Conservation (phyloP, 495 filamentous ascomycete genomes). For the Penicillium crystallinum region DNA sequence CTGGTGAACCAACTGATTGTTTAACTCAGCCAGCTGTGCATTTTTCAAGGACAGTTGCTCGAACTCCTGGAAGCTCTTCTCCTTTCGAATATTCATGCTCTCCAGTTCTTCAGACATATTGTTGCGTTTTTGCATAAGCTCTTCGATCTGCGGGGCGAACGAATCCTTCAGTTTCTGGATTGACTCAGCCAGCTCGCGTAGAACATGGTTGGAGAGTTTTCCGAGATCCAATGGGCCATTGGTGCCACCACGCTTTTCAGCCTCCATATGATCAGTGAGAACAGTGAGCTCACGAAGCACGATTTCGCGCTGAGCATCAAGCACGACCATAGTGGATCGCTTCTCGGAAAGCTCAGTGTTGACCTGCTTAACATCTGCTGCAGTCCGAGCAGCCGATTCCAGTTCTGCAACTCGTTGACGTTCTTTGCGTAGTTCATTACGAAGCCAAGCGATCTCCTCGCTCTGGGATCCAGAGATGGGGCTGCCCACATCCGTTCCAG, state of each 20-base stretch:
- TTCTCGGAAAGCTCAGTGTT: slow-evolving; percentile 88
- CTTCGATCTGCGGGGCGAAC: slow-evolving; percentile 72
- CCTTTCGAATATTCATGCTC: slow-evolving; percentile 72
- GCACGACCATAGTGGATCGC: slow-evolving; percentile 89
- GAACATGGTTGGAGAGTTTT: slow-evolving; percentile 75
- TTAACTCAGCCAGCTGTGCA: slow-evolving; percentile 84
- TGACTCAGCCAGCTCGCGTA: slow-evolving; percentile 83
- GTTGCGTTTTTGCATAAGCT: slow-evolving; percentile 76
- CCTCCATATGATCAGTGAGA: slow-evolving; percentile 69
- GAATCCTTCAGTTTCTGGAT: slow-evolving; percentile 80
- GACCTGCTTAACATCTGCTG: slow-evolving; percentile 75
- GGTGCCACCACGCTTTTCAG: slow-evolving; percentile 54
- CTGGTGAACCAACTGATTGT: slow-evolving; percentile 89
- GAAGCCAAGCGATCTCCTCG: slow-evolving; percentile 71
- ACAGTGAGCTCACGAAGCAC: slow-evolving; percentile 88
- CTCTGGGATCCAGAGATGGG: slow-evolving; percentile 59
- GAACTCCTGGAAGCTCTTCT: slow-evolving; percentile 90
- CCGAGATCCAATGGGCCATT: slow-evolving; percentile 65
- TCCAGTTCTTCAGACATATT: slow-evolving; percentile 76
- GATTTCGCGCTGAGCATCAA: slow-evolving; percentile 92
- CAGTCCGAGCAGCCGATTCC: slow-evolving; percentile 63
- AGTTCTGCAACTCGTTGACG: slow-evolving; percentile 78
- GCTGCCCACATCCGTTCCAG: slow-evolving; percentile 64
- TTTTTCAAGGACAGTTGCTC: slow-evolving; percentile 93
- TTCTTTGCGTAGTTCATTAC: slow-evolving; percentile 72